Evolutionary conservation across 1,139 yeast species (phyloP).

Genomic region (Candida sp.): DNA sequence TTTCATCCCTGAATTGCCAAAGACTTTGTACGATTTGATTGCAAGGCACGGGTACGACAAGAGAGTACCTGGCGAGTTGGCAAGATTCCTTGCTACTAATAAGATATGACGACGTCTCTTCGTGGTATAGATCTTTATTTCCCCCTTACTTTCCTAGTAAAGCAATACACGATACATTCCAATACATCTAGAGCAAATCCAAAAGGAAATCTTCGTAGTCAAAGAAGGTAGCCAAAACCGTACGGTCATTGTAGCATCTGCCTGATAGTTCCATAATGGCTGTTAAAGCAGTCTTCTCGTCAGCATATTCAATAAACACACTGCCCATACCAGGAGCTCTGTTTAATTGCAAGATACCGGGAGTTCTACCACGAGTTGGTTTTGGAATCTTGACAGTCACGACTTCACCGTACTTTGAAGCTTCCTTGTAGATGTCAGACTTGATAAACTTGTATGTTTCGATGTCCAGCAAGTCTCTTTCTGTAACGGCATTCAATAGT

Average conservation of each 20-base stretch:
- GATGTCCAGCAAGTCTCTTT: conserved; percentile 64
- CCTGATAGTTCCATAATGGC: conserved; percentile 76
- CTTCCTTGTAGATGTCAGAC: conserved; percentile 47
- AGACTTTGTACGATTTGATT: conserved; percentile 65
- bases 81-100: conserved; percentile 20
- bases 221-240: conserved; percentile 68
- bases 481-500: conserved; percentile 66
- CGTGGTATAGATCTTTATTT: not conserved
- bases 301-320: conserved; percentile 67
- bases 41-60: conserved; percentile 75
- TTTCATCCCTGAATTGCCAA: conserved; percentile 79
- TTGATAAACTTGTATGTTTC: conserved; percentile 49
- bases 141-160: not conserved
- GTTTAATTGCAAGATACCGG: conserved; percentile 46
- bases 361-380: conserved; percentile 57
- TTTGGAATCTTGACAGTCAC: conserved; percentile 65
- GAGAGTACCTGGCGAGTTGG: conserved; percentile 43
- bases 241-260: conserved; percentile 67
- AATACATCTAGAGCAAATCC: not conserved
- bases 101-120: not conserved
- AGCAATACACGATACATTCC: not conserved
- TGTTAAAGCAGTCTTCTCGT: conserved; percentile 51
- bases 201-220: conserved; percentile 57
- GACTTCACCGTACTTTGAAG: conserved; percentile 57
- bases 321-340: conserved; percentile 69